Percentiles rank a stretch among this genome's conserved stretches.
These are phyloP conservation scores for Penicillium sp. DNA, from an alignment of 2,329 filamentous ascomycete genomes.

Conservation along the genomic window DNA sequence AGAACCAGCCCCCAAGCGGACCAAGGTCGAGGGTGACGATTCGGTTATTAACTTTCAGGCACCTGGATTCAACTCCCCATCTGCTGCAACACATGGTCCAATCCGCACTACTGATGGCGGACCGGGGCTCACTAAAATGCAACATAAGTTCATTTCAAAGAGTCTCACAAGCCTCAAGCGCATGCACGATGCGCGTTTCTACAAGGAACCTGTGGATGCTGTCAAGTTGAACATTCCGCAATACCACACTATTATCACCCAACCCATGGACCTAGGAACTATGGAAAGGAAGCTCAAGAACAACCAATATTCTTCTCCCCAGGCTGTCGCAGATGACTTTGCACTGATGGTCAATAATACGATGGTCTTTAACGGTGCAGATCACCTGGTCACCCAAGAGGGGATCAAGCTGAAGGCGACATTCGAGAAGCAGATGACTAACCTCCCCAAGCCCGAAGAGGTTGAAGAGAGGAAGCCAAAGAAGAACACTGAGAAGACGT, in stretches of 20 bases:
- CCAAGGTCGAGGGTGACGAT: constrained; percentile 65
- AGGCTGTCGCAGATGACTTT: constrained; percentile 72
- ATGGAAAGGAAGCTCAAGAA: constrained; percentile 79
- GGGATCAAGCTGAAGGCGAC: constrained; percentile 62
- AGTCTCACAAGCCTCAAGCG: constrained; percentile 65
- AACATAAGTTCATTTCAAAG: constrained; percentile 45
- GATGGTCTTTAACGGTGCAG: constrained; percentile 74
- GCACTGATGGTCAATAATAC: constrained; percentile 77
- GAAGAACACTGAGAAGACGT: constrained; percentile 44
- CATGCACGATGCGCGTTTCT: constrained; percentile 74
- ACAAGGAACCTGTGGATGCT: constrained; percentile 73
- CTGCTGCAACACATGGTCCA: constrained; percentile 26
- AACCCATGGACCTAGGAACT: constrained; percentile 79
- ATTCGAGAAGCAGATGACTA: constrained; percentile 61
- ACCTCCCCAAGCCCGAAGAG: constrained; percentile 57
- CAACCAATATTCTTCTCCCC: constrained; percentile 66
- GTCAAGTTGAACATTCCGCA: constrained; percentile 74
- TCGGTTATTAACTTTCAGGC: constrained; percentile 48
- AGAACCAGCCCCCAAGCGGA: constrained; percentile 74
- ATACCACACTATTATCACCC: constrained; percentile 69
- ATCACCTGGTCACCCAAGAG: constrained; percentile 70
- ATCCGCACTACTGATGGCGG: constrained; percentile 19
- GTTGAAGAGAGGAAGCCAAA: constrained; percentile 63
- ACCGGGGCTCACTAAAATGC: constrained; percentile 41
- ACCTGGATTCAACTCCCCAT: constrained; percentile 43